phyloP scores from a whole-genome alignment of 352 stramenopile genomes.

The Phytophthora boehmeriae region DNA sequence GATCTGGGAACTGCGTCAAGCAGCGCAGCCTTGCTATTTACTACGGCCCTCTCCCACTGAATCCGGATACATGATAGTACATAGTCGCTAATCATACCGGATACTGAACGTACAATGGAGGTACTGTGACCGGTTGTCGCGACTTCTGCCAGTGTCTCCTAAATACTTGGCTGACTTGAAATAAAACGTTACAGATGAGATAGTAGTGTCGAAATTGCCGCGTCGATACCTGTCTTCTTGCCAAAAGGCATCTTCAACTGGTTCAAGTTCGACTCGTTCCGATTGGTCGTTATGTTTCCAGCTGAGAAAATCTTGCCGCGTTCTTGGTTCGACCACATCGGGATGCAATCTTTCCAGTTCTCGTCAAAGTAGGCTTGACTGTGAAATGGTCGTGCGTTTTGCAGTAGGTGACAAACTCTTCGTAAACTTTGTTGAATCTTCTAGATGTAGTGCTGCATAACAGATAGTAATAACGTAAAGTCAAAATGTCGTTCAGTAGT shows the following conservation, averaged over 20 bases:
- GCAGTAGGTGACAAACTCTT: neutral
- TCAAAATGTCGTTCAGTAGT: neutral
- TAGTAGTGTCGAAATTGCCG: slow-evolving; percentile 6
- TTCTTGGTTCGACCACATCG: slow-evolving; percentile 14
- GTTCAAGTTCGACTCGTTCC: slow-evolving; percentile 15
- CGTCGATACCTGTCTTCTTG: neutral
- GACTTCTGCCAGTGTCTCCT: neutral
- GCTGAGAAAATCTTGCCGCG: slow-evolving; percentile 3
- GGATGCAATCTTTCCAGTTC: slow-evolving; percentile 5
- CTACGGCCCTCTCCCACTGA: neutral
- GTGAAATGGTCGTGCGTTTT: neutral
- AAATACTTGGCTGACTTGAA: slow-evolving; percentile 5
- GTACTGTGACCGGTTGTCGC: neutral
- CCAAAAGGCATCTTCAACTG: slow-evolving; percentile 8
- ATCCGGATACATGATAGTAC: neutral
- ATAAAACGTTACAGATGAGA: slow-evolving; percentile 2
- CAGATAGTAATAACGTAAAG: neutral
- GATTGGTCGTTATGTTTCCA: slow-evolving; percentile 8
- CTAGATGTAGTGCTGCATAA: neutral
- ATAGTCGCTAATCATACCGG: neutral
- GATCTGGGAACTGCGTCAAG: no score
- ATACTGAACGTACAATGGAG: neutral
- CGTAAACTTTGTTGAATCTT: neutral
- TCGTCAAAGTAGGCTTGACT: slow-evolving; percentile 7
- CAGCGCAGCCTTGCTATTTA: neutral